A percentile compares a stretch with the other conserved stretches of the same genome.
phyloP scores from a whole-genome alignment of 2,329 filamentous ascomycete species.

The Dactylonectria estremocensis region DNA sequence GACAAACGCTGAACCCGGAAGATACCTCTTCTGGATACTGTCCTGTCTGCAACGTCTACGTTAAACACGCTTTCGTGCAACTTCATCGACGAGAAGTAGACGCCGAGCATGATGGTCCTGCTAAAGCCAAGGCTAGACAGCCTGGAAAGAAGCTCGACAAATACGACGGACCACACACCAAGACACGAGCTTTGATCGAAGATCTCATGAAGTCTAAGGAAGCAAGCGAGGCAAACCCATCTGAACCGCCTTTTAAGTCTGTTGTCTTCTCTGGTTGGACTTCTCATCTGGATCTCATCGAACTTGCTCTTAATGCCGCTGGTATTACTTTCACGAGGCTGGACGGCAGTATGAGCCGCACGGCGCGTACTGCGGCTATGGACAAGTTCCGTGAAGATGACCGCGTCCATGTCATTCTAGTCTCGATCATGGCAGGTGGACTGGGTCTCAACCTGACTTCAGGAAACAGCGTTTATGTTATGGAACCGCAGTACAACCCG shows the following conservation, averaged over 20 bases:
- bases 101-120: conserved; percentile 69
- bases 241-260: conserved; percentile 86
- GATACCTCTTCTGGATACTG: conserved; percentile 69
- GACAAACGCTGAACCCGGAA: conserved; percentile 54
- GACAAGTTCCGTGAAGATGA: conserved; percentile 82
- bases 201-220: conserved; percentile 77
- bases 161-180: conserved; percentile 92
- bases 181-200: conserved; percentile 86
- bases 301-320: conserved; percentile 80
- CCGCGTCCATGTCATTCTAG: conserved; percentile 83
- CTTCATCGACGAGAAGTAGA: conserved; percentile 76
- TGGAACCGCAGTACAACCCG: conserved; percentile 99
- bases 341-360: conserved; percentile 89
- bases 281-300: conserved; percentile 91
- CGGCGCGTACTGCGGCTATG: conserved; percentile 81
- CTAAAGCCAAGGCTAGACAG: conserved; percentile 52
- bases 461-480: conserved; percentile 91
- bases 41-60: conserved; percentile 76
- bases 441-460: conserved; percentile 92
- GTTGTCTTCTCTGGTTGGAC: conserved; percentile 99
- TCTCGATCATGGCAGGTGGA: conserved; percentile 93
- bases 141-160: conserved; percentile 72
- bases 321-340: conserved; percentile 83
- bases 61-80: conserved; percentile 76
- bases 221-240: conserved; percentile 72